A percentile compares a stretch with the other conserved stretches of the same genome.
These are phyloP conservation scores for Suillus ampliporus DNA, from an alignment of 768 basidiomycete species.

Conservation along the genomic window DNA sequence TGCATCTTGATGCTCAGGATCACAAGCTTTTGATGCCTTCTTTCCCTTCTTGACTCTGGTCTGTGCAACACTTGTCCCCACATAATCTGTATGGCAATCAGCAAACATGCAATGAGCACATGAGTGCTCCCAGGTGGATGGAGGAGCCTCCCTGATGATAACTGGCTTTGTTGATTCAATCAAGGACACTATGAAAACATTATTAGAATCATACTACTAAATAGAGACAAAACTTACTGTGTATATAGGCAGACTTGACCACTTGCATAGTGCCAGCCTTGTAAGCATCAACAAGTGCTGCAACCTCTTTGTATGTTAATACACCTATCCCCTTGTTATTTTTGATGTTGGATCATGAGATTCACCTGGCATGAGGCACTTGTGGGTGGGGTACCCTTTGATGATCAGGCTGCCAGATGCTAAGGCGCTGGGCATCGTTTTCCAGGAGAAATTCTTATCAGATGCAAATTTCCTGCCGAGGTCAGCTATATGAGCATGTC, in stretches of 20 bases:
- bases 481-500: neutral
- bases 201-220: neutral
- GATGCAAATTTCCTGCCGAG: neutral
- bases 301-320: neutral
- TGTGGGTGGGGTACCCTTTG: neutral
- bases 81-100: neutral
- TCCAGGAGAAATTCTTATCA: neutral
- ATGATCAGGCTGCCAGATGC: neutral
- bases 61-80: neutral
- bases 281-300: neutral
- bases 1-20: neutral
- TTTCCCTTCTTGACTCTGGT: neutral
- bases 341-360: neutral
- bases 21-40: neutral
- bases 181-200: neutral
- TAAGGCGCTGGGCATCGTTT: neutral
- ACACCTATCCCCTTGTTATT: conserved; percentile 6
- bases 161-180: neutral
- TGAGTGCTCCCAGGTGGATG: neutral
- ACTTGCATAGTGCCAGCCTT: neutral
- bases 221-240: conserved; percentile 2
- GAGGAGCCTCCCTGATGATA: conserved; percentile 3
- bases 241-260: neutral
- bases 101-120: neutral
- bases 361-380: neutral